Evolutionary conservation across 2,329 filamentous ascomycete species (phyloP), one percentile per base, ranked within the genome.

Genomic region (Penicillium vulpinum): DNA sequence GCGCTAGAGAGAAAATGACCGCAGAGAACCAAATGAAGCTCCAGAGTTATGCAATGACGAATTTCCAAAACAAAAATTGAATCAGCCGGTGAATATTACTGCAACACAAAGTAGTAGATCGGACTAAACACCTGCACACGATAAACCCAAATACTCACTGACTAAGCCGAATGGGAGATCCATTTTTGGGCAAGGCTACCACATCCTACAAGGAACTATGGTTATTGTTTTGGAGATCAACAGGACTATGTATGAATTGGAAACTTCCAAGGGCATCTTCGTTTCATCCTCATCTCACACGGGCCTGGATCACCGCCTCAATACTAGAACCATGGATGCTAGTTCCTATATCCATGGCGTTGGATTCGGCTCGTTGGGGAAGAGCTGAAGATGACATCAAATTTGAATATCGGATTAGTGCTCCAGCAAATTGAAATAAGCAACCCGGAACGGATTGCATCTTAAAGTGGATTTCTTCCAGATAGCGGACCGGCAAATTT

Each of bases 331-430:
- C 52, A 38, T 35, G 52, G 52, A 33, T n/a, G 5, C 16, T 5
- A 22, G 26, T 28, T 8, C 11, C 5, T 31, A 29, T 22, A 36
- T 13, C 31, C 50, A 38, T 28, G 50, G 50, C 9, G 10, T 43
- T 18, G 6, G 13, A 22, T 5, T 29, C 16, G 38, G 39, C 22
- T 21, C 29, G 4, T 35, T n/a, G 16, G 9, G n/a, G 21, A 38
- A 38, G 29, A 24, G 16, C 11, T 22, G 28, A 15, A 18, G 16
- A 54, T 58, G 56, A 58, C 51, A 58, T 58, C 51, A 58, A 58
- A 33, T 1, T 21, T 11, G 10, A 15, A 29, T 10, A 4, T n/a
- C 51, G 51, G 51, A 45, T 46, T 36, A 21, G 21, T 33, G 45
- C 51, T 35, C 51, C 56, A n/a, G 22, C 45, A 45, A 54, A 50